A percentile compares a stretch with the other conserved stretches of the same genome.
Evolutionary conservation across 2,329 filamentous ascomycete species (phyloP).

Genomic region (Thyridium curvatum): DNA sequence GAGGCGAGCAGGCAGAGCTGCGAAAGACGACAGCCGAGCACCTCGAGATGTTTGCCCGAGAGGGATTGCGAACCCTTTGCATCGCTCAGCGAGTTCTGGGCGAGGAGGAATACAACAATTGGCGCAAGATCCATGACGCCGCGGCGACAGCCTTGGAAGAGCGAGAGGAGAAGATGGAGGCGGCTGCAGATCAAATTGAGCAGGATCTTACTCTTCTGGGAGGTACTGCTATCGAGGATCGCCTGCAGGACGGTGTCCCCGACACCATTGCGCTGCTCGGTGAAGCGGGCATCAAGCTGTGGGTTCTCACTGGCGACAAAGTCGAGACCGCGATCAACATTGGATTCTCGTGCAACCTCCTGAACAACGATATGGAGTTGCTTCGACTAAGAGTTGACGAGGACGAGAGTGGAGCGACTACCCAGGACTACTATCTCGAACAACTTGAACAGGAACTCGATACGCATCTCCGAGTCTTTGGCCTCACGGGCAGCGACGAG

Average conservation of each 20-base stretch:
- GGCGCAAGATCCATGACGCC: conserved; percentile 81
- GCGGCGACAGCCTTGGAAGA: conserved; percentile 79
- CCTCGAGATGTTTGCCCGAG: conserved; percentile 91
- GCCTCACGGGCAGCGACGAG: conserved; percentile 75
- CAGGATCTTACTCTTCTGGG: conserved; percentile 82
- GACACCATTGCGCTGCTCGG: conserved; percentile 90
- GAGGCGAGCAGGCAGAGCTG: conserved; percentile 79
- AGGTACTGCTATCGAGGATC: conserved; percentile 95
- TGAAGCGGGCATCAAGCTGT: conserved; percentile 93
- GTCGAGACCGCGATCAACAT: conserved; percentile 99
- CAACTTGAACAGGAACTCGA: conserved; percentile 67
- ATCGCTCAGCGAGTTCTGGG: conserved; percentile 77
- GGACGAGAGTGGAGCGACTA: conserved; percentile 47
- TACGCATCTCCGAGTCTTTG: conserved; percentile 64
- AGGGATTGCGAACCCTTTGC: conserved; percentile 90
- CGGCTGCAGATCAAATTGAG: conserved; percentile 84
- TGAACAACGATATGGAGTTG: conserved; percentile 97
- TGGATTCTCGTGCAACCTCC: conserved; percentile 94
- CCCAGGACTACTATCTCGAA: conserved; percentile 43
- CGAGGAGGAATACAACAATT: conserved; percentile 77
- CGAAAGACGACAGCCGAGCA: conserved; percentile 83
- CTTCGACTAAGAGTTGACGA: conserved; percentile 84
- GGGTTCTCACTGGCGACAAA: conserved; percentile 97
- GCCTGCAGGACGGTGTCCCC: conserved; percentile 91
- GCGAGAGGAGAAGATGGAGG: conserved; percentile 89